Evolutionary conservation across 371 early-diverging fungal genomes (phyloP), one percentile per base, ranked within the genome.

Genomic region (Nematocida ironsii): DNA sequence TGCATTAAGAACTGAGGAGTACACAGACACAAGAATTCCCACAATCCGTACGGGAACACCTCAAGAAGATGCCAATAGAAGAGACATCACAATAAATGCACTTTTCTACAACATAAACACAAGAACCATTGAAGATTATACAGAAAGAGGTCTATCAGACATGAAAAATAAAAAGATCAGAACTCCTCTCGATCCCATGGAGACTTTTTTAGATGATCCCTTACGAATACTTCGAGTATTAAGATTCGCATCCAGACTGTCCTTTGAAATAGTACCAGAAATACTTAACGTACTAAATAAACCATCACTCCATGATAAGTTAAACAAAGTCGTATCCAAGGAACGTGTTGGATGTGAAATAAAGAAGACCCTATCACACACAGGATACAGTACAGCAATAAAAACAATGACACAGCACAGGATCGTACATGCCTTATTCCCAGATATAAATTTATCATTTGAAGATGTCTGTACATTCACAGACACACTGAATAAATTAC

Each of bases 71-170:
- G 95, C 99, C 1, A 88, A 90, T 52, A 91, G 99, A 6, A 89
- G 99, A 42, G 99, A 99, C 87, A 92, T 92, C 5, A 97, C 98
- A 18, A 95, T 99, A 86, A 99, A 99, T 84, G 90, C 97, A 39
- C 88, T 99, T 62, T 97, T 97, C 82, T 99, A 94, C 88, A 99
- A 97, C 87, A 89, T 99, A 25, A 91, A 92, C 82, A 92, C 94
- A 0, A 83, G 86, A 1, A 44, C 87, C 50, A 92, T 98, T 1
- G 98, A 98, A 87, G 98, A 98, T 84, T 94, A 90, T 72, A 94
- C 94, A 1, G 87, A 90, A 33, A 89, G 83, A 44, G 89, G 89
- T 4, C 3, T 88, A 20, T 9, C 73, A n/a, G 89, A 89, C 58
- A 71, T 89, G 25, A 60, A 81, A 48, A 72, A 82, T 16, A 70